phyloP scores from a whole-genome alignment of 176 grass and related monocot genomes.

The Triticum turgidum region DNA sequence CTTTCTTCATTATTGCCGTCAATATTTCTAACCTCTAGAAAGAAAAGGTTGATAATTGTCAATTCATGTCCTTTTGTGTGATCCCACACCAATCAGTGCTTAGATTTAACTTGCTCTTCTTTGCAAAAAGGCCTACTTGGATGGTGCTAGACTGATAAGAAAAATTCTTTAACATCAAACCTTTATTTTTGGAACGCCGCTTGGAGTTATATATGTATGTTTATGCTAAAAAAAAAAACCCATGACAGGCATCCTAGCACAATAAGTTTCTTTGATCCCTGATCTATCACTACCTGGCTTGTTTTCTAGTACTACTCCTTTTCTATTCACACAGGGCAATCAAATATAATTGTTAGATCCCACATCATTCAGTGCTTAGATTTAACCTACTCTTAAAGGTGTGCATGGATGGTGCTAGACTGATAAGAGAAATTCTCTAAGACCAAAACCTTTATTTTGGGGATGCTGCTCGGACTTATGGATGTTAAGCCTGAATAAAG shows the following conservation, averaged over 20 bases:
- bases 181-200: neutral
- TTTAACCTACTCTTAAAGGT: neutral
- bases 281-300: neutral
- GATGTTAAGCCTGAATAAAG: neutral
- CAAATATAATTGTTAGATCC: neutral
- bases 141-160: too few relatives aligned
- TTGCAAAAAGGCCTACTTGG: neutral
- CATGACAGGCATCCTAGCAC: neutral
- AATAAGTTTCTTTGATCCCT: neutral
- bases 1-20: constrained; percentile 32
- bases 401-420: neutral
- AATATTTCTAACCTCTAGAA: neutral
- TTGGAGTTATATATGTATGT: neutral
- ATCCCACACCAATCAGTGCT: neutral
- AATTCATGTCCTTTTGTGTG: constrained; percentile 7
- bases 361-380: neutral
- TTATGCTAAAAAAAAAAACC: neutral
- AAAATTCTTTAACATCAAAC: neutral
- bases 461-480: neutral
- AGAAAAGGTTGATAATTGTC: neutral
- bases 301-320: neutral
- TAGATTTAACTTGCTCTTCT: neutral
- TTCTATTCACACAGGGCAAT: neutral
- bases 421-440: neutral
- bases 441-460: neutral